Conservation (phyloP, 495 filamentous ascomycete species). For the Terfezia boudieri region DNA sequence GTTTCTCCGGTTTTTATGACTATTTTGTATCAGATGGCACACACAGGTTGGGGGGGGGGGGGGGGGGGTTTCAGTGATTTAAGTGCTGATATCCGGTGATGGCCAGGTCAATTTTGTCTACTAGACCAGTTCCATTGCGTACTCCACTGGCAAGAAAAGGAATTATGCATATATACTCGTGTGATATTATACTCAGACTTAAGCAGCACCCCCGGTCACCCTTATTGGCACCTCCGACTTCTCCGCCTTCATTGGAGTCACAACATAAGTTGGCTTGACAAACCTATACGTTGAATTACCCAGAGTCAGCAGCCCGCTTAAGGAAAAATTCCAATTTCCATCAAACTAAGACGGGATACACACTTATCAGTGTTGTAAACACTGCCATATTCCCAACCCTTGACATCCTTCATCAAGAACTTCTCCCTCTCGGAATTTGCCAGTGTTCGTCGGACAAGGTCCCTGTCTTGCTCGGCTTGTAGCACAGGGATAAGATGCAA, state of each 20-base stretch:
- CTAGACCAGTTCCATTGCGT: too few relatives aligned
- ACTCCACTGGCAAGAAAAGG: too few relatives aligned
- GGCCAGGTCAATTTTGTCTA: too few relatives aligned
- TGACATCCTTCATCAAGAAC: slow-evolving; percentile 61
- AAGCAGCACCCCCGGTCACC: neutral
- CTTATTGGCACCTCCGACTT: neutral
- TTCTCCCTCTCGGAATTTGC: slow-evolving; percentile 79
- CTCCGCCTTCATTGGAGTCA: slow-evolving; percentile 2
- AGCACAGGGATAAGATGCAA: slow-evolving; percentile 81
- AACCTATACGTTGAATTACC: slow-evolving; percentile 2
- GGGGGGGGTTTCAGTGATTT: too few relatives aligned
- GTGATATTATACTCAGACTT: too few relatives aligned
- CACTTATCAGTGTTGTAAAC: slow-evolving; percentile 80
- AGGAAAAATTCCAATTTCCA: too few relatives aligned
- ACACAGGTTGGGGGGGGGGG: too few relatives aligned
- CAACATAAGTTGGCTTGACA: slow-evolving; percentile 8
- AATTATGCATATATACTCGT: too few relatives aligned
- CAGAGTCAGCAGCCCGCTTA: too few relatives aligned
- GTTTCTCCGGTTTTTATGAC: too few relatives aligned
- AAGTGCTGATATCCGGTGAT: too few relatives aligned
- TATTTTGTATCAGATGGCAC: too few relatives aligned
- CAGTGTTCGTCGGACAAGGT: slow-evolving; percentile 62
- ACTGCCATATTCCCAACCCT: slow-evolving; percentile 26
- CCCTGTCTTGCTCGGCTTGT: slow-evolving; percentile 88
- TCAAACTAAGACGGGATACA: neutral